Base-by-base conservation (phyloP, 140 eudicot species). In the Stevia rebaudiana region DNA sequence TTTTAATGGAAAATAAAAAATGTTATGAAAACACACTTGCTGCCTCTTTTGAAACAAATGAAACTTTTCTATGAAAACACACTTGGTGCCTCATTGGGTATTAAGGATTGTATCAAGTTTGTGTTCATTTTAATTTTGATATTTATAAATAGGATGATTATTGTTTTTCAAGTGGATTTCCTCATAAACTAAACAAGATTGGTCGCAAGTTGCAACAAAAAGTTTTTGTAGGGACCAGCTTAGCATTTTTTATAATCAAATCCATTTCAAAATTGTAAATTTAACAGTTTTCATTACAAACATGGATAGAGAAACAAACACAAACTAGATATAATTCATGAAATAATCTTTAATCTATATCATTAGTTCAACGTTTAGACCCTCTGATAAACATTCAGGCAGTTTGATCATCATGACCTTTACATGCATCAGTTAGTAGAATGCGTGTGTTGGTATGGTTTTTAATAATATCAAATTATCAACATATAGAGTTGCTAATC, bases 1-100 rank as follows among this genome's bases (percentile, higher is more conserved):
- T 56, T 18, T 60, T 48, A 18, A 52, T n/a, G 63, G 11, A 41
- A 18, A 28, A 62, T 48, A 47, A 56, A 47, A 56, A 42, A 43
- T 61, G 51, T n/a, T 54, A 48, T 16, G 21, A 36, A 23, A 37
- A 49, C 53, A 49, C 53, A 7, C 35, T 11, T 42, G 13, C 59
- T 30, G 57, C n/a, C 30, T 53, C 65, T 68, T 37, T 53, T 5
- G 4, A 37, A 31, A 53, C 48, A 42, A 42, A 42, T 13, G 11
- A 47, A 8, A 1, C n/a, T 50, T 21, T 50, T 50, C 57, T 21
- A 10, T 8, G 15, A 28, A 22, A n/a, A n/a, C n/a, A n/a, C n/a
- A n/a, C n/a, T 7, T 33, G 22, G 33, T 25, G 15, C 21, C 33
- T 35, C 33, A 21, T 23, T 51, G 35, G 3, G 3, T 23, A 22